Percentiles rank a stretch among this genome's conserved stretches.
These are phyloP conservation scores for Carex kokanica DNA, from an alignment of 176 grass and related monocot species.

Conservation along the genomic window DNA sequence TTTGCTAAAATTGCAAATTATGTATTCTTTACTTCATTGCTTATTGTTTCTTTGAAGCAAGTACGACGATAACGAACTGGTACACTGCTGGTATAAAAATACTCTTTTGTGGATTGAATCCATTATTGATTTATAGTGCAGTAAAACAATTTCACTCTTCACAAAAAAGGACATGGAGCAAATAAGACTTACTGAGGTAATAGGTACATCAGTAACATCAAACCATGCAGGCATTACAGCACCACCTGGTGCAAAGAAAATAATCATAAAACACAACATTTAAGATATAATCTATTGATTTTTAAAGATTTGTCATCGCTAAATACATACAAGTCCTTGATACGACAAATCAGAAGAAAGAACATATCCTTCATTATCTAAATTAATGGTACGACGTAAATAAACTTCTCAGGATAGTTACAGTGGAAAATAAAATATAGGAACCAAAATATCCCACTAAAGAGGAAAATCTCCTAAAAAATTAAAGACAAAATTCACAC, in stretches of 20 bases:
- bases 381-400: neutral
- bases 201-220: constrained; percentile 62
- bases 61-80: neutral
- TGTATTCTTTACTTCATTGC: neutral
- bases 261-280: neutral
- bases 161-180: neutral
- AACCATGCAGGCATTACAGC: constrained; percentile 74
- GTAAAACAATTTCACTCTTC: neutral
- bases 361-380: neutral
- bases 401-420: neutral
- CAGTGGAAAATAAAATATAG: neutral
- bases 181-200: constrained; percentile 41
- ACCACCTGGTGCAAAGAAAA: constrained; percentile 41
- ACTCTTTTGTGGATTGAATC: neutral
- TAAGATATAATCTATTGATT: neutral
- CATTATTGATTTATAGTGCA: neutral
- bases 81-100: neutral
- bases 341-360: neutral
- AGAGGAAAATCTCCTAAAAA: neutral
- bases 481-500: neutral
- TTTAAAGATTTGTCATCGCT: neutral
- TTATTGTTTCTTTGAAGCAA: constrained; percentile 4
- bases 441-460: neutral
- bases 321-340: neutral
- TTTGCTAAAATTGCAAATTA: neutral